These are phyloP conservation scores for Xylariomycetidae sp. DNA, from an alignment of 2,329 filamentous ascomycete genomes.

Conservation along the genomic window DNA sequence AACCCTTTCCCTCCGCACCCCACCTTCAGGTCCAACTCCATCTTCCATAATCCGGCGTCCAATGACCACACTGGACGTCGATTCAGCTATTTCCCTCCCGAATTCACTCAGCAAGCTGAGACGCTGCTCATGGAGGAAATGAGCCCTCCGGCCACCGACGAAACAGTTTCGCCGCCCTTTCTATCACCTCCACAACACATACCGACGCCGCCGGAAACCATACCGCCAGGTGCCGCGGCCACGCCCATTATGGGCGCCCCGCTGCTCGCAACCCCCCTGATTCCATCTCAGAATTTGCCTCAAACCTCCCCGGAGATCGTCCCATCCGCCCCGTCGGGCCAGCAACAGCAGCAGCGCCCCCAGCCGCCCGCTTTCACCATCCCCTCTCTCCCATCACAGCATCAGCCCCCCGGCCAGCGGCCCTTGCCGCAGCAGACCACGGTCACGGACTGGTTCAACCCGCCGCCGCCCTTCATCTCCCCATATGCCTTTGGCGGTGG, in stretches of 20 bases:
- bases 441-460: constrained; percentile 47
- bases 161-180: constrained; percentile 24
- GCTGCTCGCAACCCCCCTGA: constrained; percentile 17
- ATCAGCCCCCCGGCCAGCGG: constrained; percentile 32
- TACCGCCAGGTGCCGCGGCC: constrained; percentile 16
- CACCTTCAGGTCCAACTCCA: constrained; percentile 62
- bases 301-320: constrained; percentile 19
- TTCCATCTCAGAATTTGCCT: constrained; percentile 16
- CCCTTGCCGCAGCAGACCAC: constrained; percentile 38
- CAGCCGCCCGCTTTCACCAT: constrained; percentile 34
- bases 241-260: constrained; percentile 22
- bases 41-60: constrained; percentile 56
- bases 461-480: constrained; percentile 48
- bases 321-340: constrained; percentile 14
- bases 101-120: constrained; percentile 35
- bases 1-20: constrained; percentile 41
- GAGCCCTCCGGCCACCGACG: constrained; percentile 25
- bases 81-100: constrained; percentile 62
- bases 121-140: constrained; percentile 25
- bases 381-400: constrained; percentile 33
- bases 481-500: constrained; percentile 45
- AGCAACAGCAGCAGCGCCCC: constrained; percentile 15
- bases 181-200: constrained; percentile 21
- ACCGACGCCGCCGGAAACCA: constrained; percentile 23
- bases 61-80: constrained; percentile 51